Evolutionary conservation across 2,329 filamentous ascomycete species (phyloP), one percentile per base, ranked within the genome.

Genomic region (Aspergillus sp.): DNA sequence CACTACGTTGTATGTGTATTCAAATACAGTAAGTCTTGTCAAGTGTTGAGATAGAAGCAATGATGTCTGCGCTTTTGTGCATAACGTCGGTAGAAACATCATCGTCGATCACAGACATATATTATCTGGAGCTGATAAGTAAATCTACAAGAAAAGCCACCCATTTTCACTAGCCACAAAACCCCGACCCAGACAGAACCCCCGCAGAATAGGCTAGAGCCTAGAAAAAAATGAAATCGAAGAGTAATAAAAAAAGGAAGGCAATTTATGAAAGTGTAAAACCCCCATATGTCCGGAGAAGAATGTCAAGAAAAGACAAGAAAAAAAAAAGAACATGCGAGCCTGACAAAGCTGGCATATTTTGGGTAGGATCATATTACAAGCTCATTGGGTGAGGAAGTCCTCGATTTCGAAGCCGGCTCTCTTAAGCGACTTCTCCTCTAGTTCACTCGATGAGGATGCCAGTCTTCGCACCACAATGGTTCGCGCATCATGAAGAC

Each of bases 401-500:
- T 97, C 93, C 57, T 90, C 85, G 64, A 97, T 87, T 79, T 97
- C 93, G 77, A 97, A 97, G 1, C 87, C 89, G 53, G 97, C 79
- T 63, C 92, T 82, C 61, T 92, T 83, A 73, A 92, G 82, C 10
- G 87, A 87, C 69, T 86, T 89, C 74, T 91, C 89, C 62, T 88
- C 87, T 64, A 91, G 73, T 25, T 78, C 76, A 69, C 65, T 66
- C 4, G 63, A 45, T 30, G 65, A 60, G 9, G 67, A 75, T 48
- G 63, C 59, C 36, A 67, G 51, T 55, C 85, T 78, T 55, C 84
- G 79, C 43, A 90, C 79, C 17, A 88, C 76, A 69, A 89, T 65
- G 5, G 74, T 75, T 15, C 74, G 70, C 10, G 81, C 80, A 55
- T 83, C 82, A 57, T 79, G 80, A 30, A 80, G 62, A 17, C 79